phyloP scores from a whole-genome alignment of 176 grass and related monocot genomes.

The Carex cristatella region DNA sequence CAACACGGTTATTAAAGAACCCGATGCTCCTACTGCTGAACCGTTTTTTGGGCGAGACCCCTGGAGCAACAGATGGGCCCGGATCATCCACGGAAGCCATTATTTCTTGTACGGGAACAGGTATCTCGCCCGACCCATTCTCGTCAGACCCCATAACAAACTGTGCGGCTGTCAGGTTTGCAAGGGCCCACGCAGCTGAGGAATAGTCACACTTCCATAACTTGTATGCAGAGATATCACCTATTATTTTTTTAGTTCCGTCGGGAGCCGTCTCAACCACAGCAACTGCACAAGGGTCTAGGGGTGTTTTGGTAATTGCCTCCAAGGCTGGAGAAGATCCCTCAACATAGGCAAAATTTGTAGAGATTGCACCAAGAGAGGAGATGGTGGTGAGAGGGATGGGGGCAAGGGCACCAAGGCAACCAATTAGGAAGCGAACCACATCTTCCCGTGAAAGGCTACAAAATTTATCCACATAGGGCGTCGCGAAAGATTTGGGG shows the following conservation, averaged over 20 bases:
- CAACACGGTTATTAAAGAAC: conserved; percentile 45
- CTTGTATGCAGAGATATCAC: conserved; percentile 91
- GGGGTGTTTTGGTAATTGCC: conserved; percentile 52
- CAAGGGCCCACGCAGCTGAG: conserved; percentile 68
- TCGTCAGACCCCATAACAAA: conserved; percentile 72
- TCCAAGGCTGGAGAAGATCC: conserved; percentile 58
- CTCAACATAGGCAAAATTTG: conserved; percentile 43
- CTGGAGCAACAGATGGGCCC: not conserved
- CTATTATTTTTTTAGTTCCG: conserved; percentile 63
- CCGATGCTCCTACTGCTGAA: conserved; percentile 94
- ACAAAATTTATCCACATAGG: conserved; percentile 52
- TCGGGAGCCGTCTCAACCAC: conserved; percentile 53
- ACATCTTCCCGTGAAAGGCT: conserved; percentile 87
- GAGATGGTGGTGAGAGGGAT: conserved; percentile 72
- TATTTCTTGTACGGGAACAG: not conserved
- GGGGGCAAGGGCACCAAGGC: conserved; percentile 81
- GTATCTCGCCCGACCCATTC: conserved; percentile 20
- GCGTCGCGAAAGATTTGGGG: conserved; percentile 18
- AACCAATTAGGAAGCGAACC: conserved; percentile 83
- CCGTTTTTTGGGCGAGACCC: conserved; percentile 47
- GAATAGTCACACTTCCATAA: conserved; percentile 91
- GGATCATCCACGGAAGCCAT: not conserved
- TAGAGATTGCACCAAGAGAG: conserved; percentile 59
- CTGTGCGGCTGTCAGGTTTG: conserved; percentile 70
- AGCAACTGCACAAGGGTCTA: conserved; percentile 62